Conservation (phyloP, 306 rosid species). For the Rosa chinensis region DNA sequence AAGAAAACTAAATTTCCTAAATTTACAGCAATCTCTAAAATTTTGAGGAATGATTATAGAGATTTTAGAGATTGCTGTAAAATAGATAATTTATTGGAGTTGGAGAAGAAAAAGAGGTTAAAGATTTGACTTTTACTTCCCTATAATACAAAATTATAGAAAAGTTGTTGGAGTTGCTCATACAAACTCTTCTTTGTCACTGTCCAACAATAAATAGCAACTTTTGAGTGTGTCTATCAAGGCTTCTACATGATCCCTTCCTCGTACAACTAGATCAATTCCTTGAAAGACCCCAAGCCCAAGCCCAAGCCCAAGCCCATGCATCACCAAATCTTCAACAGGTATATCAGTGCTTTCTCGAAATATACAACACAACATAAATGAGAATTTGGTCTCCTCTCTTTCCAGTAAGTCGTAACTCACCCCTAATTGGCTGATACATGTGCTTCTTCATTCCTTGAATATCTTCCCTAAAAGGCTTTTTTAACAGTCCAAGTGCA, state of each 20-base stretch:
- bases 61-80: too few relatives aligned
- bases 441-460: neutral
- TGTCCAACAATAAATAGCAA: neutral
- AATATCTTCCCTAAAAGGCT: neutral
- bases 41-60: too few relatives aligned
- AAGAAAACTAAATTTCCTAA: too few relatives aligned
- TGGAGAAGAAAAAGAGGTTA: too few relatives aligned
- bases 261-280: neutral
- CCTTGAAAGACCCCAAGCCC: too few relatives aligned
- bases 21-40: too few relatives aligned
- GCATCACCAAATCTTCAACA: neutral
- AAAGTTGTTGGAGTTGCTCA: too few relatives aligned
- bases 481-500: neutral
- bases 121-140: too few relatives aligned
- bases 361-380: neutral
- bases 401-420: slow-evolving; percentile 4
- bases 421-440: neutral
- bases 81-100: too few relatives aligned
- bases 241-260: neutral
- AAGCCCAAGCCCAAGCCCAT: neutral
- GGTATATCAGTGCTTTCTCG: neutral
- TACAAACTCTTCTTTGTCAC: neutral
- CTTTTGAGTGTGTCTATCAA: neutral
- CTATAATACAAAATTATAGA: too few relatives aligned
- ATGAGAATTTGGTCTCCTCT: neutral